A percentile compares a stretch with the other conserved stretches of the same genome.
Evolutionary conservation across 2,329 filamentous ascomycete species (phyloP).

Genomic region (Curvularia spicifera): DNA sequence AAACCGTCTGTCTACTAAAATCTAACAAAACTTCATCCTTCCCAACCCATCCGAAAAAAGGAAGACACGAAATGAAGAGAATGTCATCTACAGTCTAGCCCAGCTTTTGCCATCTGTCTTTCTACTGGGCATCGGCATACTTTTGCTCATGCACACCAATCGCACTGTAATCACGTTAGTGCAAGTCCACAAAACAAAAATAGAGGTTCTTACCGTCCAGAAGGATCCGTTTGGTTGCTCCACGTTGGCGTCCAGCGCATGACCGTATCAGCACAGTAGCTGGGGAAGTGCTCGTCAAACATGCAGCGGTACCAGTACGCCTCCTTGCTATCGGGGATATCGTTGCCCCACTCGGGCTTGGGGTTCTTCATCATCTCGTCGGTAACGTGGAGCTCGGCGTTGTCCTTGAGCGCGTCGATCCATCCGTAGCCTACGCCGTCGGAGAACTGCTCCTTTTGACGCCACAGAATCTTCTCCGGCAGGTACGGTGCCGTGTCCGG

Average conservation of each 20-base stretch:
- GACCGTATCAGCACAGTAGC: slow-evolving; percentile 87
- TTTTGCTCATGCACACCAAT: slow-evolving; percentile 46
- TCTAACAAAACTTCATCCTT: slow-evolving; percentile 5
- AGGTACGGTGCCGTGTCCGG: slow-evolving; percentile 83
- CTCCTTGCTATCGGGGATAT: slow-evolving; percentile 96
- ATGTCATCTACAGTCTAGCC: background rate
- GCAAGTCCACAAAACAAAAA: background rate
- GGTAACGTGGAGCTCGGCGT: slow-evolving; percentile 84
- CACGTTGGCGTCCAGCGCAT: slow-evolving; percentile 97
- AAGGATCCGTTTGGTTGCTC: slow-evolving; percentile 95
- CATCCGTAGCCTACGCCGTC: slow-evolving; percentile 98
- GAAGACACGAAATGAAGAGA: slow-evolving; percentile 5
- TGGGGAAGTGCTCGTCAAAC: slow-evolving; percentile 99
- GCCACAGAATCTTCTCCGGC: slow-evolving; percentile 94
- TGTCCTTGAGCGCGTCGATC: slow-evolving; percentile 97
- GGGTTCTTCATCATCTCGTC: slow-evolving; percentile 99
- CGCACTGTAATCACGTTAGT: slow-evolving; percentile 34
- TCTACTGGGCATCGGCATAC: slow-evolving; percentile 36
- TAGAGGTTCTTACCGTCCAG: slow-evolving; percentile 70
- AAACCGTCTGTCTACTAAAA: background rate
- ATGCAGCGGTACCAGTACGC: slow-evolving; percentile 97
- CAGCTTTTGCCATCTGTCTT: background rate
- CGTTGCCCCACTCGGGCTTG: slow-evolving; percentile 91
- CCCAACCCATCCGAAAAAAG: slow-evolving; percentile 3
- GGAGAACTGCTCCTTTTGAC: slow-evolving; percentile 99